phyloP scores from a whole-genome alignment of 2,329 filamentous ascomycete species.

The Cladosporium austrohemisphaericum region DNA sequence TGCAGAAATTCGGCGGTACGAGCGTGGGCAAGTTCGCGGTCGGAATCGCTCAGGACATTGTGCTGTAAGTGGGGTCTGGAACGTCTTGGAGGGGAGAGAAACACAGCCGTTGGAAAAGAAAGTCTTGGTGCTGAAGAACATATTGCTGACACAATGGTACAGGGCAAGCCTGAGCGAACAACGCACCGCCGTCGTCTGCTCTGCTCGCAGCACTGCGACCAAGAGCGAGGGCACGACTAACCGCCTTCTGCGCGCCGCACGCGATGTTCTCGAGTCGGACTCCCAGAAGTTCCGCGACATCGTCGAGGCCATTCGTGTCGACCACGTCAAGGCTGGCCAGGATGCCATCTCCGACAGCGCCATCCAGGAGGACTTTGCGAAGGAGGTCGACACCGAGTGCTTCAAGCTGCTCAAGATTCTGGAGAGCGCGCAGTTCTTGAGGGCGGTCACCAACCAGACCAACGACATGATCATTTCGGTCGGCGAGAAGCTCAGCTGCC shows the following conservation, averaged over 20 bases:
- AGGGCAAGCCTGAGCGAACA: constrained; percentile 57
- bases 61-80: constrained; percentile 43
- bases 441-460: constrained; percentile 49
- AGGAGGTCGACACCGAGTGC: constrained; percentile 74
- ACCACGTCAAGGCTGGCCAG: constrained; percentile 73
- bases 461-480: constrained; percentile 80
- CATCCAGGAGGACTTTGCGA: constrained; percentile 53
- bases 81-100: constrained; percentile 3
- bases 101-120: neutral
- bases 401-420: constrained; percentile 72
- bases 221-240: constrained; percentile 95
- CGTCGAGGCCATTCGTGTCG: constrained; percentile 74
- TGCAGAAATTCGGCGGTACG: constrained; percentile 94
- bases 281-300: constrained; percentile 63
- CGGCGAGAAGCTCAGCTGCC: constrained; percentile 92
- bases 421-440: constrained; percentile 57
- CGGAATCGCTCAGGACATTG: constrained; percentile 57
- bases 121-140: constrained; percentile 1
- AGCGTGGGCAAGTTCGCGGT: constrained; percentile 89
- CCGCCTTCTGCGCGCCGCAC: constrained; percentile 52
- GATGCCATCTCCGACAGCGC: constrained; percentile 36
- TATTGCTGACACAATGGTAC: constrained; percentile 15
- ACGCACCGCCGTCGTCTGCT: constrained; percentile 89
- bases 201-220: constrained; percentile 87
- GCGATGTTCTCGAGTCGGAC: constrained; percentile 41